Base-by-base conservation (phyloP, 1,284 basidiomycete genomes). In the Porodaedalea pini region DNA sequence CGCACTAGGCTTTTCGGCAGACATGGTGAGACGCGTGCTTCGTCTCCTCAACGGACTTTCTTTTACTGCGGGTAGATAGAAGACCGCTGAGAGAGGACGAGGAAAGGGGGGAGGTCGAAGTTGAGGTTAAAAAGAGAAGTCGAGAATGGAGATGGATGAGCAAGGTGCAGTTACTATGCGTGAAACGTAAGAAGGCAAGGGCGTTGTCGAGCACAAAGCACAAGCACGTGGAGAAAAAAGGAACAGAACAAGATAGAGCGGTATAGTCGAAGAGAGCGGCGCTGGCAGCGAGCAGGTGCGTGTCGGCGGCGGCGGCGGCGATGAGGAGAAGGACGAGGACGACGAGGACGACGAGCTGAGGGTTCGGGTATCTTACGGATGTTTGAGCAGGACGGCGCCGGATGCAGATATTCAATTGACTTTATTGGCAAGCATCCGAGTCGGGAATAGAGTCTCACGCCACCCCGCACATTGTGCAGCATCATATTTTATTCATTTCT, bases 1-100 rank as follows among this genome's bases (percentile, higher is more conserved):
- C 31, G 82, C 90, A 70, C 72, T 83, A n/a, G 88, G 87, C 69
- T 85, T 88, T 48, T 68, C 69, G 51, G 32, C 43, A 23, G 56
- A 36, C 49, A 53, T 57, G 19, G 54, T 44, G 11, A 15, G n/a
- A 43, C 19, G 25, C 54, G 55, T 15, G 7, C 19, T 27, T 41
- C 40, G n/a, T 23, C 10, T 31, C 21, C 13, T 25, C 44, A 23
- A 15, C 17, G 27, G 27, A 5, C 13, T 17, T 41, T 41, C 37
- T n/a, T 37, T 11, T 21, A 37, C n/a, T 37, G 36, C n/a, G 36
- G 36, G 36, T 8, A 37, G 36, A 37, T 8, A 48, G 37, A n/a
- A n/a, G n/a, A n/a, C n/a, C n/a, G n/a, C n/a, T n/a, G n/a, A 49
- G 40, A 21, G 29, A 44, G 11, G 43, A 39, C 23, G 52, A 34